These are phyloP conservation scores for Salvia sclarea DNA, from an alignment of 305 asterid species.

Conservation along the genomic window DNA sequence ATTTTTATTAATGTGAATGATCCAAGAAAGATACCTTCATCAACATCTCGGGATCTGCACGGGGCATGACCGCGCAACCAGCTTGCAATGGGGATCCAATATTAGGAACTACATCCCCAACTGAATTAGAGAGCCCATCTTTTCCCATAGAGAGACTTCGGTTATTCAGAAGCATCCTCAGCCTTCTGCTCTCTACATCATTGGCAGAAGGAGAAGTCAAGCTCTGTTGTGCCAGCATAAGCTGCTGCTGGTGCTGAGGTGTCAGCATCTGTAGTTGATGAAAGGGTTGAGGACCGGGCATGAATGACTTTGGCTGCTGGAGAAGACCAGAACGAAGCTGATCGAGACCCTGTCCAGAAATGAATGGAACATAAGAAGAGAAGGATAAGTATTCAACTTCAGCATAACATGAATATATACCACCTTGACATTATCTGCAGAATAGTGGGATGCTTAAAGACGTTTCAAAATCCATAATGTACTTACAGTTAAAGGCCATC, in stretches of 20 bases:
- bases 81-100: conserved; percentile 87
- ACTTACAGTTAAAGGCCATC: conserved; percentile 94
- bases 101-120: conserved; percentile 80
- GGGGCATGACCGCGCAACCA: conserved; percentile 73
- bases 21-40: conserved; percentile 60
- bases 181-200: conserved; percentile 85
- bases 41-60: conserved; percentile 80
- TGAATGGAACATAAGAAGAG: conserved; percentile 7
- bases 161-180: conserved; percentile 82
- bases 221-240: conserved; percentile 90
- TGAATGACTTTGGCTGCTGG: conserved; percentile 91
- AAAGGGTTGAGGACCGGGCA: conserved; percentile 94
- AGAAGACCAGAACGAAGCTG: conserved; percentile 92
- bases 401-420: not conserved
- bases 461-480: conserved; percentile 15
- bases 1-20: too few relatives aligned
- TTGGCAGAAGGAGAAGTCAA: conserved; percentile 81
- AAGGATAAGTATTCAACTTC: not conserved
- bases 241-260: conserved; percentile 98
- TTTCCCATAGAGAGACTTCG: conserved; percentile 87
- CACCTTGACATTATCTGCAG: not conserved
- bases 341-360: conserved; percentile 68
- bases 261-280: conserved; percentile 90
- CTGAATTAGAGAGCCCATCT: conserved; percentile 81
- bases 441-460: conserved; percentile 10